Conservation (phyloP, 2,329 filamentous ascomycete species). For the Monosporascus sp. region DNA sequence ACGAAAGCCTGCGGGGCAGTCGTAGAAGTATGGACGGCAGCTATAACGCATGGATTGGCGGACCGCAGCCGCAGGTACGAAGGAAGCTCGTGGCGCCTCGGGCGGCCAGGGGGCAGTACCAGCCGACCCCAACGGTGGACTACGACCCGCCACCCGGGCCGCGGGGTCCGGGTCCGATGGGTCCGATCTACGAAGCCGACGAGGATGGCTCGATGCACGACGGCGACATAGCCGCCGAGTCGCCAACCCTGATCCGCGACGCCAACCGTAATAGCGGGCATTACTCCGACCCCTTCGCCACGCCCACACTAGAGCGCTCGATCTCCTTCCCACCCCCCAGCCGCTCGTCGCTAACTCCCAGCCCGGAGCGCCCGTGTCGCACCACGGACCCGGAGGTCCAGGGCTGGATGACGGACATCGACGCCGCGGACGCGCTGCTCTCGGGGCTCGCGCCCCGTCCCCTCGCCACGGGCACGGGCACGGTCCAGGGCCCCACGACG, state of each 20-base stretch:
- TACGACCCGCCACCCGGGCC: slow-evolving; percentile 16
- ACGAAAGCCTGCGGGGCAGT: slow-evolving; percentile 42
- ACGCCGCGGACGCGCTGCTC: slow-evolving; percentile 49
- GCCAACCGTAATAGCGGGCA: slow-evolving; percentile 14
- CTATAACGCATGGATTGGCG: slow-evolving; percentile 22
- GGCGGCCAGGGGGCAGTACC: slow-evolving; percentile 32
- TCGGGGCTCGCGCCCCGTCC: slow-evolving; percentile 36
- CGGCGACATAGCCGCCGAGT: slow-evolving; percentile 30
- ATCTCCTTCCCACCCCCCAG: slow-evolving; percentile 26
- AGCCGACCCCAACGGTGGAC: slow-evolving; percentile 26
- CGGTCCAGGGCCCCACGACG: neutral
- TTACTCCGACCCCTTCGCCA: slow-evolving; percentile 47
- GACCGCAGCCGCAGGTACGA: slow-evolving; percentile 15
- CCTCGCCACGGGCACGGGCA: slow-evolving; percentile 11
- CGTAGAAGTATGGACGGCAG: slow-evolving; percentile 19
- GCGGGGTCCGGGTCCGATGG: slow-evolving; percentile 39
- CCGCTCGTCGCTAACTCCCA: slow-evolving; percentile 33
- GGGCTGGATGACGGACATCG: slow-evolving; percentile 53
- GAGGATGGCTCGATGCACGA: slow-evolving; percentile 38
- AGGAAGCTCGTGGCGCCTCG: slow-evolving; percentile 23
- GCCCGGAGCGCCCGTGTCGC: slow-evolving; percentile 26
- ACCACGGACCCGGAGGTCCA: slow-evolving; percentile 48
- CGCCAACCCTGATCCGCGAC: slow-evolving; percentile 17
- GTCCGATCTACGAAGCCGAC: slow-evolving; percentile 56
- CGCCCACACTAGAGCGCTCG: slow-evolving; percentile 30